phyloP scores from a whole-genome alignment of 345 rosid genomes.

The Eucalyptus rudis region DNA sequence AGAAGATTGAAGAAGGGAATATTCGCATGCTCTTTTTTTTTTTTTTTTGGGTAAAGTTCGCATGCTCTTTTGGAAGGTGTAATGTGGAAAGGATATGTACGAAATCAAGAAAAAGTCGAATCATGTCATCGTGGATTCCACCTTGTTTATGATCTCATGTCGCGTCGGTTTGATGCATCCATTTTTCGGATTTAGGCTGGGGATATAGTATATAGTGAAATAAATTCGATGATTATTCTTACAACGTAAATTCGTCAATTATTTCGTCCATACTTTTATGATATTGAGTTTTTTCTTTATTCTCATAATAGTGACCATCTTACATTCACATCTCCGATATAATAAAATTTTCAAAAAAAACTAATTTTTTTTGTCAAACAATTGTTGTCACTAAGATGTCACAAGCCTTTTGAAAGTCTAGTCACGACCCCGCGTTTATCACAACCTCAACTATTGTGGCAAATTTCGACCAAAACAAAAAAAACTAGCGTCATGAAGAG shows the following conservation, averaged over 20 bases:
- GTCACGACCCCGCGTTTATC: too few species aligned
- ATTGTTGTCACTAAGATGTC: too few species aligned
- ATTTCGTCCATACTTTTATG: not conserved
- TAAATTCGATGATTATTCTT: fast-evolving
- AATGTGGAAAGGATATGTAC: not conserved
- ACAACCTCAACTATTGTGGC: too few species aligned
- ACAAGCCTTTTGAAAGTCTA: too few species aligned
- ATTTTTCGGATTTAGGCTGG: not conserved
- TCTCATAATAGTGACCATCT: not conserved
- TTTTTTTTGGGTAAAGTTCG: too few species aligned
- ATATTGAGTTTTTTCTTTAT: not conserved
- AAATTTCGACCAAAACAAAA: too few species aligned
- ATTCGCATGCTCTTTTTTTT: not conserved
- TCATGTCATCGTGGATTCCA: not conserved
- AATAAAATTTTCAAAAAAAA: too few species aligned
- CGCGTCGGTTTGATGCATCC: not conserved
- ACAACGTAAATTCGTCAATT: fast-evolving
- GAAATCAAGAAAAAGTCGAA: not conserved
- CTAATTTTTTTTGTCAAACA: too few species aligned
- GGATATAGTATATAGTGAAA: too few species aligned
- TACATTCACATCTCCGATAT: too few species aligned
- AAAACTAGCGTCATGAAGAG: too few species aligned
- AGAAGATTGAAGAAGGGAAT: not conserved
- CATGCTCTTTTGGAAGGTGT: not conserved
- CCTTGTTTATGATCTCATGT: not conserved